Base-by-base conservation (phyloP, 208 protist genomes). In the Porcisia deanei region DNA sequence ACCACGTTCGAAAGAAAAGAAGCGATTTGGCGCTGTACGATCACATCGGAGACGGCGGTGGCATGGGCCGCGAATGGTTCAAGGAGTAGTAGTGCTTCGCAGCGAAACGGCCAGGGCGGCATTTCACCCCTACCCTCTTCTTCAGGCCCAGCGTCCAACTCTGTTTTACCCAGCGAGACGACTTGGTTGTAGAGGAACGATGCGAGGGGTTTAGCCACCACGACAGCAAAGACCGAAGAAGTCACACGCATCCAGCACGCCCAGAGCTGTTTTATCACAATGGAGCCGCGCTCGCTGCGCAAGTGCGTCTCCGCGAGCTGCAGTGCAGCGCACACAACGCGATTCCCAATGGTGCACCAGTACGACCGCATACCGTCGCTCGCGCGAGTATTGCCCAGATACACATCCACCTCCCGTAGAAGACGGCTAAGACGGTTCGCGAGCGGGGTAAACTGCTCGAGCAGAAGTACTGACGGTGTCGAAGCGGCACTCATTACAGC, bases 191-290 rank as follows among this genome's bases (percentile, higher is more conserved):
- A 76, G 39, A 82, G 72, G 60, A 82, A 82, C 25, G 71, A 39
- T 43, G 73, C 63, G 1, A 77, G 58, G 14, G 69, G 77, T 16
- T n/a, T 55, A 18, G 77, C 77, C 20, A 82, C 67, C 6, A 82
- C 72, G 6, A 67, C 37, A 20, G 66, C 71, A 30, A 82, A 82
- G 47, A 77, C 61, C 6, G 41, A 37, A 8, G 72, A 34, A 22
- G 77, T 30, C 6, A 67, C 71, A 7, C 59, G 72, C 72, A 82
- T 73, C 77, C 77, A 82, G 52, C 72, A 82, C 47, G 77, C 75
- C 77, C 77, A 82, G 34, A 82, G 77, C 77, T 82, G 77, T 71
- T 74, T 71, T 66, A 77, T 59, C 3, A 66, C 72, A 20, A 70
- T 49, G 14, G 77, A 71, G 14, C 63, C 71, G 34, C 52, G 58